Base-by-base conservation (phyloP, 2,329 filamentous ascomycete species). In the Sphaerostilbella broomeana region DNA sequence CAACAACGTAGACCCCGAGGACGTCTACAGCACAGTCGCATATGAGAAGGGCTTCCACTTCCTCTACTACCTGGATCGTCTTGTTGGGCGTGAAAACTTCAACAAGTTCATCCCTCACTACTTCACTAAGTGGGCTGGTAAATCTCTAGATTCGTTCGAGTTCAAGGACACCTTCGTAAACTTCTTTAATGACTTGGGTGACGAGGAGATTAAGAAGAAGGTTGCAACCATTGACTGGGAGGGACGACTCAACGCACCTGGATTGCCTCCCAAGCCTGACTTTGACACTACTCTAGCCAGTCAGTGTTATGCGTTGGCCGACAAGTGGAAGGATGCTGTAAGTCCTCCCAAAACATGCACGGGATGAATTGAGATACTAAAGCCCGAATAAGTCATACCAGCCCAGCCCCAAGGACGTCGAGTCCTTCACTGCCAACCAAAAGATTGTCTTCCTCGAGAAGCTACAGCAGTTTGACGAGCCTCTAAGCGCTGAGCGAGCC, bases 11-110 rank as follows among this genome's bases (percentile, higher is more conserved):
- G 90, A 97, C 53, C 92, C 92, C 0, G 92, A 97, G 59, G 92
- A 98, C 61, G 86, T 90, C 1, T 98, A 97, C 67, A 94, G 85
- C 50, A 84, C 79, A 18, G 72, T 97, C 22, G 88, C 92, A 0
- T 98, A 98, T 55, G 90, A 97, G 59, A 97, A 98, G 65, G 90
- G 90, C 4, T 97, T 95, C 64, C 85, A 86, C 56, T 94, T 97
- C 61, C 72, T 98, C 31, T 95, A 88, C 62, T 81, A 89, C 53
- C 79, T 98, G 11, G 92, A 98, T 55, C 83, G 82, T 32, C 69
- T 95, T 2, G 74, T 97, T 4, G 86, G 87, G 24, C 83, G 85
- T 45, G 73, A 82, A n/a, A 84, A 84, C 58, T 98, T 92, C 67
- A 86, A 97, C 70, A 84, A 80, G 52, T 98, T 97, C 63, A 95